Evolutionary conservation across 257 asterid species (phyloP).

Genomic region (Cynanchum wilfordii): DNA sequence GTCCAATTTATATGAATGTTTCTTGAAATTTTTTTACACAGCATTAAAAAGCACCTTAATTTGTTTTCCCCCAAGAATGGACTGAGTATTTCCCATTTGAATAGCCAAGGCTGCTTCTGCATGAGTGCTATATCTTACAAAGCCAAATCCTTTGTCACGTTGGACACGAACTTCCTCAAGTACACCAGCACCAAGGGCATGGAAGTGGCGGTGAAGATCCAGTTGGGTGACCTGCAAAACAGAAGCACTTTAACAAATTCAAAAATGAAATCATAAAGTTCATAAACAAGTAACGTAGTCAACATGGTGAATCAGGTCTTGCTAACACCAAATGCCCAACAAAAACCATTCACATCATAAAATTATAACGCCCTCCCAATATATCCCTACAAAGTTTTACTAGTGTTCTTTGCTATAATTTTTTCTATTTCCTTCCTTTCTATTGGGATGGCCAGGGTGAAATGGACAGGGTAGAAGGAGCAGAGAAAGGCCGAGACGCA

Average conservation of each 20-base stretch:
- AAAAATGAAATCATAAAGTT: background rate
- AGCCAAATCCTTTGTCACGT: slow-evolving; percentile 93
- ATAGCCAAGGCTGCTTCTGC: slow-evolving; percentile 90
- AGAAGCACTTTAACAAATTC: background rate
- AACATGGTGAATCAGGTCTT: background rate
- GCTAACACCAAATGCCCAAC: background rate
- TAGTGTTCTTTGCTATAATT: no score
- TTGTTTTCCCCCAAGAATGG: slow-evolving; percentile 66
- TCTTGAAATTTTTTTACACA: background rate
- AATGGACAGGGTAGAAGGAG: no score
- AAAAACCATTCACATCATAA: background rate
- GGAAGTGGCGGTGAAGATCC: slow-evolving; percentile 92
- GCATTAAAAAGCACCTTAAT: slow-evolving; percentile 53
- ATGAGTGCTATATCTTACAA: slow-evolving; percentile 79
- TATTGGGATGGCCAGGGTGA: no score
- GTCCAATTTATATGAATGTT: background rate
- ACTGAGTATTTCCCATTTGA: slow-evolving; percentile 71
- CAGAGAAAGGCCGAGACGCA: no score
- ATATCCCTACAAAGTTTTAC: no score
- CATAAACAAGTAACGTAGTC: background rate
- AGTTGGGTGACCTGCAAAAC: slow-evolving; percentile 66
- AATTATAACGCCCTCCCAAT: no score
- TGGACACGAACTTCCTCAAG: slow-evolving; percentile 95
- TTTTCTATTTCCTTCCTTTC: no score
- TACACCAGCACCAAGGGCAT: slow-evolving; percentile 76